A percentile compares a stretch with the other conserved stretches of the same genome.
Conservation (phyloP, 441 rosid species). For the Metrosideros polymorpha region DNA sequence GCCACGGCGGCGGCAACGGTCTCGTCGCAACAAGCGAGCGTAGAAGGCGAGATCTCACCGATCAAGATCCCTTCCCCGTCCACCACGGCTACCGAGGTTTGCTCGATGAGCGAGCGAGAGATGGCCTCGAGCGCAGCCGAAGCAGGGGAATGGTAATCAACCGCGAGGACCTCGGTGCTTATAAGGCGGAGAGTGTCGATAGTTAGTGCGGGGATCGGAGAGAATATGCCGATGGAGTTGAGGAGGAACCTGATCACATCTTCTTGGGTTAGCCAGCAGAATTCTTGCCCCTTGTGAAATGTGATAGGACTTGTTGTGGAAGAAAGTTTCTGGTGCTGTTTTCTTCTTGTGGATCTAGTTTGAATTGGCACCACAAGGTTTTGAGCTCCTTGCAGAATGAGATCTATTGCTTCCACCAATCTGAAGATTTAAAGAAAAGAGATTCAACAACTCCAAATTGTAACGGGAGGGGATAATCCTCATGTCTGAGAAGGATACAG, state of each 20-base stretch:
- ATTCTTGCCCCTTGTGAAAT: conserved; percentile 42
- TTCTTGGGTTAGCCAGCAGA: conserved; percentile 93
- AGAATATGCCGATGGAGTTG: conserved; percentile 62
- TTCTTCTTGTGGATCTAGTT: not conserved
- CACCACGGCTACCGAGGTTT: conserved; percentile 73
- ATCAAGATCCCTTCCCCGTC: conserved; percentile 41
- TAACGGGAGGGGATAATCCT: not conserved
- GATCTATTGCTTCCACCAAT: not conserved
- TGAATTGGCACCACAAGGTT: not conserved
- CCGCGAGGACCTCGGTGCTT: conserved; percentile 28
- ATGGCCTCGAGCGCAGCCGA: conserved; percentile 43
- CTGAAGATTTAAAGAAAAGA: not conserved
- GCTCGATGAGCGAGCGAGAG: conserved; percentile 31
- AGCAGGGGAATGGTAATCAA: conserved; percentile 68
- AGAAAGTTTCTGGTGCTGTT: not conserved
- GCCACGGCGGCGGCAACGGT: conserved; percentile 62
- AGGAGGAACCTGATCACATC: conserved; percentile 79
- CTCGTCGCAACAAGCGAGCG: conserved; percentile 73
- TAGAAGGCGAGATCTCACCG: conserved; percentile 79
- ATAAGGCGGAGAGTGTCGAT: conserved; percentile 57
- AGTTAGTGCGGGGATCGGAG: conserved; percentile 56
- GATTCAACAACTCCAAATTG: not conserved
- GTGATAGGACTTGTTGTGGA: conserved; percentile 12
- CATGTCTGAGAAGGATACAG: not conserved
- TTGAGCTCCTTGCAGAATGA: not conserved